Evolutionary conservation across 176 grass and related monocot genomes (phyloP).

Genomic region (Bonia amplexicaulis): DNA sequence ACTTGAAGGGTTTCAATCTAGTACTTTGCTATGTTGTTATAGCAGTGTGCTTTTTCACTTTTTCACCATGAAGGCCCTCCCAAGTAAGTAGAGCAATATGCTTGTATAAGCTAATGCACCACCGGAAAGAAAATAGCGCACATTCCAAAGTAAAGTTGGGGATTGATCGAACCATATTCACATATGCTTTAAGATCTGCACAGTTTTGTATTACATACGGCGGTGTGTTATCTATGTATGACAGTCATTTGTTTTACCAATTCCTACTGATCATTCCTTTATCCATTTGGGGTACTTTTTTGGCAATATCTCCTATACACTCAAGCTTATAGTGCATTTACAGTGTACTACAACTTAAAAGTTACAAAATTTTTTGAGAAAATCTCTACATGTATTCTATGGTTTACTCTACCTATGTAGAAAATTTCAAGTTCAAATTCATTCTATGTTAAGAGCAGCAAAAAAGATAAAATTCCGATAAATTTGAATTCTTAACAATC

Average conservation of each 20-base stretch:
- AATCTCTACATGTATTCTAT: too few species aligned
- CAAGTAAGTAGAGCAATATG: conserved; percentile 32
- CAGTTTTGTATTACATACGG: not conserved
- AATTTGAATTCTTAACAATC: too few species aligned
- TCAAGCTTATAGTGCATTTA: too few species aligned
- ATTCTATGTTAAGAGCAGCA: too few species aligned
- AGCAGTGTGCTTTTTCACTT: conserved; percentile 48
- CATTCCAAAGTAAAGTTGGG: not conserved
- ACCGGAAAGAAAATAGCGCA: not conserved
- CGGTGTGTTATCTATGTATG: not conserved
- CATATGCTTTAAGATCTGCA: not conserved
- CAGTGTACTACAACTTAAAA: too few species aligned
- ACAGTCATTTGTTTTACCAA: not conserved
- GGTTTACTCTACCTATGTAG: too few species aligned
- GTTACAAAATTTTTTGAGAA: too few species aligned
- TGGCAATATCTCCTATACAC: too few species aligned
- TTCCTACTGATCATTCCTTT: not conserved
- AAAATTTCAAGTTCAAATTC: too few species aligned
- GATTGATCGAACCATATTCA: not conserved
- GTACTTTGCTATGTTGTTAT: conserved; percentile 56
- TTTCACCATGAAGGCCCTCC: conserved; percentile 32
- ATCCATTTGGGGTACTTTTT: not conserved
- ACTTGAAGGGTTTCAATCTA: conserved; percentile 62
- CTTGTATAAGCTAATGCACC: not conserved
- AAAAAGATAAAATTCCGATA: too few species aligned